phyloP scores from a whole-genome alignment of 331 rosid species.

The Quercus phellos region DNA sequence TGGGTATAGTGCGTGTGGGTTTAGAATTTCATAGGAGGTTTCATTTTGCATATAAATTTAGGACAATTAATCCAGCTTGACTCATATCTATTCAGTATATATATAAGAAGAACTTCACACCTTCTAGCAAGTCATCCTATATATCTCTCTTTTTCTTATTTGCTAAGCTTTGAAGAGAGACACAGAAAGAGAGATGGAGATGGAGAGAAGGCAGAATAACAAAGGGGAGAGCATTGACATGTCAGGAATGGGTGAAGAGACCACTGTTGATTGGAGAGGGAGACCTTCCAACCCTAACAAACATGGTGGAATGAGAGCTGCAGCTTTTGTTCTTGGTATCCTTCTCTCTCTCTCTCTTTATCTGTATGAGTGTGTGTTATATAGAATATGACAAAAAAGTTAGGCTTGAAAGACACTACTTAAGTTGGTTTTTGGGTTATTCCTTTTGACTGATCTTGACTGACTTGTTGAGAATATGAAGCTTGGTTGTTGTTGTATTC shows the following conservation, averaged over 20 bases:
- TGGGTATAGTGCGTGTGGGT: conserved; percentile 51
- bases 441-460: too few species aligned
- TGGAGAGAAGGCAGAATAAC: conserved; percentile 28
- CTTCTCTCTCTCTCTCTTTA: background rate
- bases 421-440: background rate
- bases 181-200: background rate
- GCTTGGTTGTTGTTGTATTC: too few species aligned
- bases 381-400: background rate
- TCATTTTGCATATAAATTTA: conserved; percentile 38
- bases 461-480: too few species aligned
- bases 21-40: background rate
- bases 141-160: background rate
- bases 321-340: conserved; percentile 77
- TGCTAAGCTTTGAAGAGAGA: background rate
- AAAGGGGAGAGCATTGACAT: conserved; percentile 23
- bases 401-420: background rate
- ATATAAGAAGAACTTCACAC: conserved; percentile 2
- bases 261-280: conserved; percentile 87
- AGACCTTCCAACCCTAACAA: conserved; percentile 59
- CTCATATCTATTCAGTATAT: too few species aligned
- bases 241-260: conserved; percentile 10
- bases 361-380: background rate
- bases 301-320: conserved; percentile 79
- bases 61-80: background rate
- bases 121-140: background rate